Base-by-base conservation (phyloP, 805 yeast species). In the Suhomyces vadensis region DNA sequence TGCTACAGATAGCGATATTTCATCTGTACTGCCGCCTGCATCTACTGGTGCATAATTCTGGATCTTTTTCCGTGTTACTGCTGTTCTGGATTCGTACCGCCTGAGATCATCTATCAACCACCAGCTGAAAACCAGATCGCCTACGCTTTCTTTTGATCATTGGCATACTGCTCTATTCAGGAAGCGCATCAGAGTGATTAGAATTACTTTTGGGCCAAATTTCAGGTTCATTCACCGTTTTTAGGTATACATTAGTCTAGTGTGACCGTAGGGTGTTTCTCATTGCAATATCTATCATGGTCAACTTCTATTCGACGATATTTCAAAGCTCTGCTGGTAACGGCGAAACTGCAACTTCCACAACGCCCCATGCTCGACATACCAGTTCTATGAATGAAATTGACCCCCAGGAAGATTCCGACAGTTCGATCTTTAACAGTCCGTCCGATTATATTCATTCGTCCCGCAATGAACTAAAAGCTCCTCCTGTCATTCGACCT, bases 271-370 rank as follows among this genome's bases (percentile, higher is more conserved):
- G n/a, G n/a, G n/a, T n/a, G n/a, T n/a, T 23, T 23, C 6, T 23
- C 25, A 23, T 23, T 9, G 9, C 25, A 23, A 6, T 9, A 26
- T n/a, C 31, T 31, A 31, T 14, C 21, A 55, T 56, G 60, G 60
- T 51, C 41, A 55, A 48, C 39, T 39, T 55, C 21, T 54, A 55
- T 47, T 50, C 47, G 31, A 45, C 52, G 9, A 42, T 55, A 19
- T 55, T 54, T 39, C 49, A 46, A 31, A 17, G 17, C 10, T 35
- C 26, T 20, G 35, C 22, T 10, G 26, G 26, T 7, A 24, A 10
- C 7, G 37, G 7, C 20, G 21, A 14, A 17, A 10, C 22, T 6
- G 6, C 26, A 6, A n/a, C 8, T 8, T 27, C 29, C 38, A 22
- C 20, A 14, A 5, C 31, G 16, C 14, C 25, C 35, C 17, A 16